Conservation (phyloP, 1,139 yeast genomes). For the Meyerozyma carpophila region DNA sequence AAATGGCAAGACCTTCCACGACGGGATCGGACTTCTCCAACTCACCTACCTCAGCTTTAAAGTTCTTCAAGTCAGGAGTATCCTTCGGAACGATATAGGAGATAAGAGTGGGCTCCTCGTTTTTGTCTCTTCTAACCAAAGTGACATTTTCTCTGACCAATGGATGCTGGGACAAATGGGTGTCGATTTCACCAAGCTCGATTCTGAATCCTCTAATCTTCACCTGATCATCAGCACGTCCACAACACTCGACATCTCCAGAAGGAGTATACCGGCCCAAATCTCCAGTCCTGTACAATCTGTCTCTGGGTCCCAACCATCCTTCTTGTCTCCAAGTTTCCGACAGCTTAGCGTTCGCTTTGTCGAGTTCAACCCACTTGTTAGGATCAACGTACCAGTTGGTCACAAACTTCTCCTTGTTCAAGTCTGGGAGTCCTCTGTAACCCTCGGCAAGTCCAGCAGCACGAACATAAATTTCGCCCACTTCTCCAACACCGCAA, state of each 20-base stretch:
- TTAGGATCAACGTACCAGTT: constrained; percentile 79
- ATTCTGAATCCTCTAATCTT: constrained; percentile 98
- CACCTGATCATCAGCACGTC: constrained; percentile 98
- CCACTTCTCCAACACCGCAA: constrained; percentile 98
- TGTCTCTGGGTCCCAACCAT: constrained; percentile 93
- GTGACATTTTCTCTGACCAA: constrained; percentile 89
- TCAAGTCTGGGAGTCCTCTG: constrained; percentile 83
- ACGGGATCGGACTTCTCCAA: constrained; percentile 51
- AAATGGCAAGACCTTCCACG: constrained; percentile 73
- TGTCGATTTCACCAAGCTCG: constrained; percentile 96
- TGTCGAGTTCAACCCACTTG: constrained; percentile 57
- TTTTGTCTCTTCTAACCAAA: constrained; percentile 86
- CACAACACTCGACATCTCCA: constrained; percentile 97
- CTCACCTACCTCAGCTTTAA: constrained; percentile 35
- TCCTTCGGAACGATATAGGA: constrained; percentile 88
- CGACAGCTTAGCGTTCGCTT: constrained; percentile 24
- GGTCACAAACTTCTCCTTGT: constrained; percentile 77
- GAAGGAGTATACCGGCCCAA: constrained; percentile 94
- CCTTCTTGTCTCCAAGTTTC: constrained; percentile 73
- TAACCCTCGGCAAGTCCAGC: constrained; percentile 98
- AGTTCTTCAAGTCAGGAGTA: constrained; percentile 49
- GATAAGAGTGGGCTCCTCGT: constrained; percentile 85
- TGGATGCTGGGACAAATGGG: constrained; percentile 91
- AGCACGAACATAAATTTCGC: constrained; percentile 96
- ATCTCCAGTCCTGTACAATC: constrained; percentile 96